Base-by-base conservation (phyloP, 129 eudicot species). In the Ambrosia trifida region DNA sequence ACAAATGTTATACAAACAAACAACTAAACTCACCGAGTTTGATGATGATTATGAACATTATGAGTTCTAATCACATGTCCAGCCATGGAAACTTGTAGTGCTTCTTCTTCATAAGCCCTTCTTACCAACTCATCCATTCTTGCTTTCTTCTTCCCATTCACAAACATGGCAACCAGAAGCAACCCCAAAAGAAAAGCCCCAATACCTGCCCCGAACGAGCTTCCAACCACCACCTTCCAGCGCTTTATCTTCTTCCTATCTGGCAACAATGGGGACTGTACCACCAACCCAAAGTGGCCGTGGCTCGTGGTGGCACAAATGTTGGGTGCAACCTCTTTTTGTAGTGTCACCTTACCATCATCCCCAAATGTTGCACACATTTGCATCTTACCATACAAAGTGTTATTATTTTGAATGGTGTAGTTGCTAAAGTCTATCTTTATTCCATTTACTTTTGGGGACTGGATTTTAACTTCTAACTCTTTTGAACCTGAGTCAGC, bases 51-150 rank as follows among this genome's bases (percentile, higher is more conserved):
- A 31, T 72, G 83, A 63, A 83, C 94, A 54, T 76, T 84, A 10
- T 70, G 84, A 64, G 86, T 80, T 71, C 98, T 81, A 16, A 86
- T 54, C 31, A 75, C 91, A 78, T 92, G 98, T n/a, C 98, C 98
- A 36, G 88, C 98, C 98, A 92, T 92, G 1, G 94, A 86, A 32
- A 92, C 98, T 78, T 89, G 95, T 67, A 92, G 78, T 52, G 96
- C 98, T 72, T 92, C 98, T 68, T 92, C 98, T 64, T 92, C 95
- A 80, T 92, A 92, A 35, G 96, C 98, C 80, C 95, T 84, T 65
- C 98, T 83, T 72, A 82, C 96, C 83, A 86, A 8, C 58, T 92
- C 98, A 3, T 88, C 96, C 83, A 88, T 60, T 68, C 85, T 88
- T 33, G 86, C 82, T 62, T 84, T 86, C 83, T 88, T 88, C 89